These are phyloP conservation scores for Penicillium crustosum DNA, from an alignment of 2,329 filamentous ascomycete genomes.

Conservation along the genomic window DNA sequence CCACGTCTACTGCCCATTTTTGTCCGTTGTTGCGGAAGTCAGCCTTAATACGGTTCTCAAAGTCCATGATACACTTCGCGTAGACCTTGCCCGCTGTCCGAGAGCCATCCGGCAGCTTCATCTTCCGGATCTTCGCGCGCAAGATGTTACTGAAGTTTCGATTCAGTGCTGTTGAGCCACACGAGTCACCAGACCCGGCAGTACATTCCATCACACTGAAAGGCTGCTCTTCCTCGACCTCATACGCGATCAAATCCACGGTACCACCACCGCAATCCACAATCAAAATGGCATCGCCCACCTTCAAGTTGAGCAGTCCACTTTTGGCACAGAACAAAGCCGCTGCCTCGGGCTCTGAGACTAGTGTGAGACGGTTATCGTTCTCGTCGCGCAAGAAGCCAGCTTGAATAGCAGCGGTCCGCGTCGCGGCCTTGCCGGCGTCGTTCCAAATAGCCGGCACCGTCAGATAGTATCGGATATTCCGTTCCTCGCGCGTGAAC, in stretches of 20 bases:
- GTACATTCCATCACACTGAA: slow-evolving; percentile 98
- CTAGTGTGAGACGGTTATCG: slow-evolving; percentile 89
- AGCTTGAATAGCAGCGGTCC: slow-evolving; percentile 93
- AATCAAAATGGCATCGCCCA: slow-evolving; percentile 97
- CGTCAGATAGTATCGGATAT: slow-evolving; percentile 95
- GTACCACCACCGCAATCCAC: slow-evolving; percentile 98
- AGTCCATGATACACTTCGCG: slow-evolving; percentile 99
- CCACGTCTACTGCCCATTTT: slow-evolving; percentile 98
- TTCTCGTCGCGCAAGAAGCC: slow-evolving; percentile 97
- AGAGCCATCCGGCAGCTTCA: slow-evolving; percentile 96
- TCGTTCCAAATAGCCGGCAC: slow-evolving; percentile 99
- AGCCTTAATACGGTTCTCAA: slow-evolving; percentile 99
- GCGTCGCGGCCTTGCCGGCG: slow-evolving; percentile 93
- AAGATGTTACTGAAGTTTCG: slow-evolving; percentile 98
- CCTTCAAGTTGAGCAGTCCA: slow-evolving; percentile 89
- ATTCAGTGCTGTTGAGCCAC: slow-evolving; percentile 96
- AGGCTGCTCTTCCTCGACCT: slow-evolving; percentile 95
- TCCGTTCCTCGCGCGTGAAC: slow-evolving; percentile 95
- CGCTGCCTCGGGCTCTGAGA: slow-evolving; percentile 95
- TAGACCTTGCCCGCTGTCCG: slow-evolving; percentile 98
- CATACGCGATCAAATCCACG: slow-evolving; percentile 97
- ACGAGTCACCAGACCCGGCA: slow-evolving; percentile 94
- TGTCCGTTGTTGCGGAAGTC: slow-evolving; percentile 99
- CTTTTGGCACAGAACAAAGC: slow-evolving; percentile 98
- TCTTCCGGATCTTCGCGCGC: slow-evolving; percentile 96